These are phyloP conservation scores for Talaromyces islandicus DNA, from an alignment of 2,329 filamentous ascomycete species.

Conservation along the genomic window DNA sequence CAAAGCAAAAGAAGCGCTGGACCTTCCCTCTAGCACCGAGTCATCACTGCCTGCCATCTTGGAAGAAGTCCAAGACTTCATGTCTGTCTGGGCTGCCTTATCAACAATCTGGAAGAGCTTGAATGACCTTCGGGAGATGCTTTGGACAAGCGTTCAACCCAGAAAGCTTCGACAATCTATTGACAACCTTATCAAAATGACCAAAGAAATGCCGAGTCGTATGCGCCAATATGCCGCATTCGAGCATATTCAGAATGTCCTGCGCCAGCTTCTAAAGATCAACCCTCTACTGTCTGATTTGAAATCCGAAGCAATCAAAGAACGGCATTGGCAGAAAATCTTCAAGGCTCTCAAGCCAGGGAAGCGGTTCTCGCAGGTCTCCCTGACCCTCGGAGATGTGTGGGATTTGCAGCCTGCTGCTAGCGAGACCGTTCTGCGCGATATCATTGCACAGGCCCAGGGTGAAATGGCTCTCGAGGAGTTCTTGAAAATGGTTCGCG, in stretches of 20 bases:
- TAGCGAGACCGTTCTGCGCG: constrained; percentile 80
- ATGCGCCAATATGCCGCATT: constrained; percentile 99
- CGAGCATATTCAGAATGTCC: constrained; percentile 89
- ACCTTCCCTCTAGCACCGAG: constrained; percentile 73
- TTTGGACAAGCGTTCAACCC: constrained; percentile 94
- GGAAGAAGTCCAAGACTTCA: constrained; percentile 97
- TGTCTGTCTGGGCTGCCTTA: constrained; percentile 93
- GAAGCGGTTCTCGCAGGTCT: constrained; percentile 87
- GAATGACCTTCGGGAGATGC: constrained; percentile 82
- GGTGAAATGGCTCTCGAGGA: constrained; percentile 98
- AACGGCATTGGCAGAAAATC: constrained; percentile 95
- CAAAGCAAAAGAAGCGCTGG: constrained; percentile 93
- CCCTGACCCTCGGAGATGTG: constrained; percentile 95
- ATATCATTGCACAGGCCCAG: constrained; percentile 91
- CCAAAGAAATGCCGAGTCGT: constrained; percentile 96
- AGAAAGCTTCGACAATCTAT: constrained; percentile 85
- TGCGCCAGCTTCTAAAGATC: constrained; percentile 83
- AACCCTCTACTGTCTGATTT: constrained; percentile 83
- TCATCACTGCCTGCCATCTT: constrained; percentile 78
- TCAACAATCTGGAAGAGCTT: constrained; percentile 96
- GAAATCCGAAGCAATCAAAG: constrained; percentile 92
- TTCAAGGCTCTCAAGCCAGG: constrained; percentile 92
- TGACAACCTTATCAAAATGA: constrained; percentile 92
- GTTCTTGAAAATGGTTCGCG: constrained; percentile 91
- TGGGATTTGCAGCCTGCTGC: constrained; percentile 93